Conservation (phyloP, 768 basidiomycete species). For the Lyophyllum decastes region DNA sequence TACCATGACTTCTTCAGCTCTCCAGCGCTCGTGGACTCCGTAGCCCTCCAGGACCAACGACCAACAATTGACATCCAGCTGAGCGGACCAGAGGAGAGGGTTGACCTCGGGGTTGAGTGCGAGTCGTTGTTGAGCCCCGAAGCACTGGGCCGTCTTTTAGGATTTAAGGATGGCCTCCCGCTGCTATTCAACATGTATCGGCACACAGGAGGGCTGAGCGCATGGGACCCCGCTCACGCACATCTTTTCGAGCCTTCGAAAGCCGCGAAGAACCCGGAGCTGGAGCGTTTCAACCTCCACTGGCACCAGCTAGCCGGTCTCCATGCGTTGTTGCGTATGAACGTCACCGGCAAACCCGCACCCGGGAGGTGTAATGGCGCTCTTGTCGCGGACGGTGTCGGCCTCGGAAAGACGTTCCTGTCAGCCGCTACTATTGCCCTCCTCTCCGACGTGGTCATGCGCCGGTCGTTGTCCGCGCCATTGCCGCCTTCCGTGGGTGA, state of each 20-base stretch:
- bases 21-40: neutral
- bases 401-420: conserved; percentile 32
- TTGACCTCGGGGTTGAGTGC: conserved; percentile 6
- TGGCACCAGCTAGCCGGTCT: conserved; percentile 29
- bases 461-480: neutral
- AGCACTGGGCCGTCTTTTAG: conserved; percentile 3
- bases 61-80: too few relatives aligned
- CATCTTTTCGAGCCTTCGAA: neutral
- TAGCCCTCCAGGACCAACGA: conserved; percentile 9
- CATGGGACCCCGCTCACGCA: conserved; percentile 13
- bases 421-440: conserved; percentile 19
- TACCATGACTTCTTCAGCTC: conserved; percentile 11
- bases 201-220: conserved; percentile 16
- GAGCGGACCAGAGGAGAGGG: neutral
- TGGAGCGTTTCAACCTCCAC: conserved; percentile 6
- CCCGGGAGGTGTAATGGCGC: conserved; percentile 6
- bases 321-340: conserved; percentile 18
- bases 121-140: neutral
- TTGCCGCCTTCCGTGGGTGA: too few relatives aligned
- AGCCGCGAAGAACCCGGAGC: neutral
- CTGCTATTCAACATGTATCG: conserved; percentile 21
- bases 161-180: conserved; percentile 18
- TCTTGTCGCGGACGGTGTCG: conserved; percentile 30
- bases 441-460: conserved; percentile 9
- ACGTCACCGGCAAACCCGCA: conserved; percentile 7